These are phyloP conservation scores for Ganoderma meredithae DNA, from an alignment of 1,284 basidiomycete species.

Conservation along the genomic window DNA sequence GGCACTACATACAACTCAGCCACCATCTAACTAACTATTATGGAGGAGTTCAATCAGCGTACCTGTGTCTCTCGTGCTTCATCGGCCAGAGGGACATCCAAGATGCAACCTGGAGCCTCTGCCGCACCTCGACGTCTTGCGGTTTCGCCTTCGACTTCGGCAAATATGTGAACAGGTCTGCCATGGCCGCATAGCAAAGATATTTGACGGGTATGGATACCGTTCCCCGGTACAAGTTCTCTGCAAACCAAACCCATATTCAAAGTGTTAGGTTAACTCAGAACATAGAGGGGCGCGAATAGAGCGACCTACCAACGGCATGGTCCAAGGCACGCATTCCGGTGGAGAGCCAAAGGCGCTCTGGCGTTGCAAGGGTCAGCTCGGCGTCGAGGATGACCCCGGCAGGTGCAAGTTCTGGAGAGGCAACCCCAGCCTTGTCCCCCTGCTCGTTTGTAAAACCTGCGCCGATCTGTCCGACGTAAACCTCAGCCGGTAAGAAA, in stretches of 20 bases:
- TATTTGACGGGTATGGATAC: slow-evolving; percentile 67
- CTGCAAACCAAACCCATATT: slow-evolving; percentile 42
- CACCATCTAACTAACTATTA: too few relatives aligned
- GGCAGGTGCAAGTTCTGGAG: slow-evolving; percentile 64
- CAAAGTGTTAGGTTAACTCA: background rate
- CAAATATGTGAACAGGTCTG: slow-evolving; percentile 78
- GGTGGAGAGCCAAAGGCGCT: slow-evolving; percentile 81
- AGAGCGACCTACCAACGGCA: slow-evolving; percentile 59
- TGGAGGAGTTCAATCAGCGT: background rate
- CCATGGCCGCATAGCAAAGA: slow-evolving; percentile 71
- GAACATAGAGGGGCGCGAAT: background rate
- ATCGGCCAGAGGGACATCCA: slow-evolving; percentile 85
- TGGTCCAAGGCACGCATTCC: slow-evolving; percentile 83
- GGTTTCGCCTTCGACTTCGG: slow-evolving; percentile 70
- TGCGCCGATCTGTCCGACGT: slow-evolving; percentile 55
- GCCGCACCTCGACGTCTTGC: slow-evolving; percentile 62
- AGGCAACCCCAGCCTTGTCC: slow-evolving; percentile 65
- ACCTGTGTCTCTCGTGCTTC: slow-evolving; percentile 63
- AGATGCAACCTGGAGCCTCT: slow-evolving; percentile 76
- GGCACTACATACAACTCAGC: slow-evolving; percentile 47
- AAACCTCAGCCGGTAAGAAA: background rate
- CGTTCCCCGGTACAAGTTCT: slow-evolving; percentile 71
- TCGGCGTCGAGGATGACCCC: slow-evolving; percentile 84
- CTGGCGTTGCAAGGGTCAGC: slow-evolving; percentile 76
- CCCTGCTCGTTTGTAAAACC: slow-evolving; percentile 81